Conservation (phyloP, 257 asterid genomes). For the Jasminum sambac region DNA sequence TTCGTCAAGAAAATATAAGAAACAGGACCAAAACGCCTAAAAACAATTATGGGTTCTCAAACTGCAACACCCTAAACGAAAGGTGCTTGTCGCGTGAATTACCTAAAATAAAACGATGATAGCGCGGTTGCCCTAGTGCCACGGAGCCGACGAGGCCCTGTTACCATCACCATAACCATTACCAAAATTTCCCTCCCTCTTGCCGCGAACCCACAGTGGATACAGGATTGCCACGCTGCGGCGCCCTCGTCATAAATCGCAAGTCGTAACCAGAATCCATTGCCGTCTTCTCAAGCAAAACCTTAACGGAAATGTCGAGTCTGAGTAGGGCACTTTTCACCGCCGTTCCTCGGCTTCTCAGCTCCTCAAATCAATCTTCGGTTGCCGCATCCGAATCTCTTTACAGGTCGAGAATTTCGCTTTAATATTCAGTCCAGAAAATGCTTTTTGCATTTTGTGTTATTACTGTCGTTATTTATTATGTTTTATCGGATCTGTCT, state of each 20-base stretch:
- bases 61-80: too few species aligned
- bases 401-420: conserved; percentile 34
- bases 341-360: conserved; percentile 54
- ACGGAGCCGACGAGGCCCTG: too few species aligned
- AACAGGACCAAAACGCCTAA: too few species aligned
- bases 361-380: conserved; percentile 34
- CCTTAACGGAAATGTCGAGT: conserved; percentile 44
- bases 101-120: too few species aligned
- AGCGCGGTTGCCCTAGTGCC: too few species aligned
- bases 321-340: conserved; percentile 51
- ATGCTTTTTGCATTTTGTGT: not conserved
- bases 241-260: not conserved
- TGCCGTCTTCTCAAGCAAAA: not conserved
- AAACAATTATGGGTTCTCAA: too few species aligned
- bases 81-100: too few species aligned
- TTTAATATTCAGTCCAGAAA: not conserved
- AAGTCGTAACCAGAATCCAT: not conserved
- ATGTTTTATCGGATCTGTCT: conserved; percentile 14
- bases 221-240: not conserved
- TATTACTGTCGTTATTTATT: not conserved
- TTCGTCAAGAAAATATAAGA: too few species aligned
- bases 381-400: conserved; percentile 27
- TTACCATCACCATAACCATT: too few species aligned
- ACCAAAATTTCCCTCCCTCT: too few species aligned
- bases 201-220: not conserved